Evolutionary conservation across 495 filamentous ascomycete species (phyloP), one percentile per base, ranked within the genome.

Genomic region (Aspergillus hancockii): DNA sequence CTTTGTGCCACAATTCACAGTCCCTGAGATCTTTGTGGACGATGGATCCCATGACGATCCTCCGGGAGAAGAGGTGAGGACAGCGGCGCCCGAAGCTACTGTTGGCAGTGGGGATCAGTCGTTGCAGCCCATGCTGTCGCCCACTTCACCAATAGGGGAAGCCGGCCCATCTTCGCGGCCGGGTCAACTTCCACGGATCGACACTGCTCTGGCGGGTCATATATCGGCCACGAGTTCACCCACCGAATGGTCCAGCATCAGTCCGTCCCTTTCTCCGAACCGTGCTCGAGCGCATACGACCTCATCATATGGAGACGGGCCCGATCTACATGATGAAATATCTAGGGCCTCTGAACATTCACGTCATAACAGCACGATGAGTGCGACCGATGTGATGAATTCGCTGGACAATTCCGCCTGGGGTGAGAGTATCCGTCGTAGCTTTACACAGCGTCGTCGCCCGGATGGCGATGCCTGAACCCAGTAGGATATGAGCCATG

Each of bases 1-100:
- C 31, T 83, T 78, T 14, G 75, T 93, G 52, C 90, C 92, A 10
- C 87, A 91, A 55, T 88, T 98, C 64, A 85, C 83, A 28, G 90
- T 97, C 30, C 94, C 94, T 2, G 91, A 96, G 63, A 97, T 98
- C 61, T 88, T 89, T 58, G 88, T 98, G 30, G 92, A 97, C 61
- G 88, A 85, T 50, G 80, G 81, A 55, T 81, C 85, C 30, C 76
- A 75, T 16, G 66, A 75, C 66, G 57, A 77, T 64, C 49, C 66
- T 55, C 46, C 60, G 59, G 32, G 65, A 43, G 30, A 60, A 12
- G 66, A 66, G 49, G 61, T 67, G 49, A 54, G 65, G 10, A 52
- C 19, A 13, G 41, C 36, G 34, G 43, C 52, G 9, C 54, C 52
- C 1, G 56, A 43, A 14, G 19, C 46, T n/a, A 4, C 59, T 12